Evolutionary conservation across 1,284 basidiomycete species (phyloP), one percentile per base, ranked within the genome.

Genomic region (Hypsizygus ulmarius): DNA sequence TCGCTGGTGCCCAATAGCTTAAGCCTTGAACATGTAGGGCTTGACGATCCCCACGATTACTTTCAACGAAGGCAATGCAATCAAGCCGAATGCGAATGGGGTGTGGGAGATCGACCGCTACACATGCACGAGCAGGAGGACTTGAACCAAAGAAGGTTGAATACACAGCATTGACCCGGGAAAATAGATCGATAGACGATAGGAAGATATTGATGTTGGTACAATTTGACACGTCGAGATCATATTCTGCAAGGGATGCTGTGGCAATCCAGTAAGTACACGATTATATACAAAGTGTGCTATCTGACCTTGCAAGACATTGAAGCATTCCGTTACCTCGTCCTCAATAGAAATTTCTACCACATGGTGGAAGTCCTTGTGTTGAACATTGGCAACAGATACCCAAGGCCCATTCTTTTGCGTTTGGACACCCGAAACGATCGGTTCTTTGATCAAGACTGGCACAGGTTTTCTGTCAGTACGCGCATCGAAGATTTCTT

Each of bases 1-100:
- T 99, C 2, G 97, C 96, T 7, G 97, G 94, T 12, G 96, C 96
- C 97, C 97, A 99, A 65, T 98, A 98, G 63, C 93, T 96, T 45
- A 96, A 65, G 11, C 93, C 82, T 67, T 99, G 97, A 0, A 99
- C 95, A 63, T 99, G 97, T 29, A 99, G 72, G 0, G 89, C 85
- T 45, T 81, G 80, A 28, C 93, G 74, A 25, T 81, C 74, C 7
- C 58, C 37, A 2, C 63, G 46, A 11, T 52, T 59, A 21, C 42
- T 58, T 54, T 74, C 76, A 2, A 69, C 63, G 57, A 77, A 87
- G 0, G 91, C 90, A 8, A 90, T 67, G 51, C 86, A 88, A 53
- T 95, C 92, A n/a, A 97, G 65, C 41, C 77, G 72, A 25, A 95
- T 70, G 1, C 83, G 77, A 39, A 74, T 65, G 2, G 74, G 72